phyloP scores from a whole-genome alignment of 2,329 filamentous ascomycete species.

The Colletotrichum spinosum region DNA sequence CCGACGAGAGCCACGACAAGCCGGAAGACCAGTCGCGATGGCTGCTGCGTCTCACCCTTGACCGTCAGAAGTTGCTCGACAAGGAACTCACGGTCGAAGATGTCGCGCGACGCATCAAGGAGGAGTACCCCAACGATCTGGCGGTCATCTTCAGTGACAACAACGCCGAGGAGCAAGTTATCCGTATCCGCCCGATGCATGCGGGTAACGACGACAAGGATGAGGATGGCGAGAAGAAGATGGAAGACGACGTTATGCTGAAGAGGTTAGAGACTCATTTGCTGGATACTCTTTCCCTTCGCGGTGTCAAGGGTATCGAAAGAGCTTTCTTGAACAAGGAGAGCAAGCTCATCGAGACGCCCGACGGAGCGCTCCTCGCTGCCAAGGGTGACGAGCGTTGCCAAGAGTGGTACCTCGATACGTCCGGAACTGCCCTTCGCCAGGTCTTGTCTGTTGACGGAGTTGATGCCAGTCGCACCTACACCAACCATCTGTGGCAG shows the following conservation, averaged over 20 bases:
- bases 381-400: conserved; percentile 80
- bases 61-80: conserved; percentile 93
- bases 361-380: conserved; percentile 79
- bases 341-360: conserved; percentile 72
- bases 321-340: conserved; percentile 93
- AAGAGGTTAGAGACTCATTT: conserved; percentile 93
- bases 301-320: conserved; percentile 89
- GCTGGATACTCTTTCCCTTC: conserved; percentile 89
- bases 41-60: conserved; percentile 92
- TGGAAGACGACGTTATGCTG: conserved; percentile 91
- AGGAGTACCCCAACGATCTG: conserved; percentile 85
- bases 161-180: conserved; percentile 94
- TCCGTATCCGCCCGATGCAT: conserved; percentile 86
- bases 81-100: conserved; percentile 93
- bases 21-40: conserved; percentile 88
- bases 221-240: conserved; percentile 69
- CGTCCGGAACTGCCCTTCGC: conserved; percentile 87
- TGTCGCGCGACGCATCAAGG: conserved; percentile 89
- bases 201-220: conserved; percentile 78
- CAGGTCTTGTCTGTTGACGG: conserved; percentile 88
- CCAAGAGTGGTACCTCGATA: conserved; percentile 96
- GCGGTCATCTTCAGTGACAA: conserved; percentile 98
- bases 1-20: conserved; percentile 75
- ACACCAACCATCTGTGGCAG: conserved; percentile 96
- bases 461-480: conserved; percentile 86